Evolutionary conservation across 306 rosid genomes (phyloP), one percentile per base, ranked within the genome.

Genomic region (Glycine latifolia): DNA sequence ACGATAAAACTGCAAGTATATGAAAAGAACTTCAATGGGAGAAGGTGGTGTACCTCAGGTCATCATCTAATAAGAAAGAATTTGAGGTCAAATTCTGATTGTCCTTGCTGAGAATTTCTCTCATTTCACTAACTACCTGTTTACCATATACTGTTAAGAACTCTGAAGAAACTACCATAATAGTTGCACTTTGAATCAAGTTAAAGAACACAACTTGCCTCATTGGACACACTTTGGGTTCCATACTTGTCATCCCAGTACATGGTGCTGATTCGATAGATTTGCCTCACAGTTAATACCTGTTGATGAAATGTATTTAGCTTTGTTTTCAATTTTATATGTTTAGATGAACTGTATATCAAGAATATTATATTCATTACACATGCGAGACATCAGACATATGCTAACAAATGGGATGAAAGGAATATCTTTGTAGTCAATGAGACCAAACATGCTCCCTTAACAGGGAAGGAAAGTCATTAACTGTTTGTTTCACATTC

Each of bases 191-290:
- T 71, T 13, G 66, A 26, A 72, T 41, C n/a, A 91, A 78, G 31
- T 26, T 47, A 56, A 20, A 81, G 75, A 58, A 71, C 75, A 85
- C 53, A 76, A 87, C 99, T 78, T 93, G 89, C 98, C 99, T 95
- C 98, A 41, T 92, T 95, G 79, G 99, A 95, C 61, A 95, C 99
- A 62, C 98, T 95, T 86, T 91, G 99, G 61, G 99, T 93, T 86
- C 98, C 97, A 54, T 95, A 92, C 87, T 95, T 95, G 94, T 95
- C 99, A 91, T 95, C 99, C 98, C 99, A 95, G 88, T 92, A 95
- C 99, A 95, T 91, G 0, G 99, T 95, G 90, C 98, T 95, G 76
- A 95, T 93, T 17, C 98, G 99, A 82, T 95, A 93, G 71, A 95
- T 93, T 91, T 95, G 99, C 84, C 99, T 91, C 79, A 95, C 92